Percentiles rank a stretch among this genome's conserved stretches.
Evolutionary conservation across 2,329 filamentous ascomycete genomes (phyloP).

Genomic region (Pestalotiopsis sp.): DNA sequence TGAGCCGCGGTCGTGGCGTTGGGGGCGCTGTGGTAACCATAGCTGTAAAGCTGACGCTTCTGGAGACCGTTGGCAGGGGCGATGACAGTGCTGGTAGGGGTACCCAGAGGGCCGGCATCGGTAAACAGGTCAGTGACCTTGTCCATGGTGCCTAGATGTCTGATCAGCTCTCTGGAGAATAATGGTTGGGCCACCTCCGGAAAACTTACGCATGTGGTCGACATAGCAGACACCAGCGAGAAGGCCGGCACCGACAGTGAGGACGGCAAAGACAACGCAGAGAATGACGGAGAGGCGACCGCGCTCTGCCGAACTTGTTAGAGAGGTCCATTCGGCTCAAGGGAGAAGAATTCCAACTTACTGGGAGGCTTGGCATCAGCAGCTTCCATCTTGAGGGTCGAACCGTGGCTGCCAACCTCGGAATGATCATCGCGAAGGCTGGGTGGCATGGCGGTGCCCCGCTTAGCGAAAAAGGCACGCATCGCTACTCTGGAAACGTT

Average conservation of each 20-base stretch:
- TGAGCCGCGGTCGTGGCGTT: neutral
- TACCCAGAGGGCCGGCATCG: neutral
- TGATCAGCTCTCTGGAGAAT: neutral
- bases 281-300: neutral
- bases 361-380: neutral
- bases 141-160: neutral
- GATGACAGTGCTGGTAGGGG: neutral
- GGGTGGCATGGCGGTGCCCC: constrained; percentile 8
- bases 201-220: constrained; percentile 10
- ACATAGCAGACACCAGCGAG: constrained; percentile 6
- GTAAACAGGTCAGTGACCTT: neutral
- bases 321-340: neutral
- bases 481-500: neutral
- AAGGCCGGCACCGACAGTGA: constrained; percentile 2
- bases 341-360: neutral
- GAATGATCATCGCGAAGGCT: constrained; percentile 1
- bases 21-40: neutral
- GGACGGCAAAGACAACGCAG: neutral
- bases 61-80: neutral
- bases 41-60: constrained; percentile 9
- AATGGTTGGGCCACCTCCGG: neutral
- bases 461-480: constrained; percentile 11
- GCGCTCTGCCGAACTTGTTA: neutral
- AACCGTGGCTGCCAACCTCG: constrained; percentile 3
- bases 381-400: constrained; percentile 4